Conservation (phyloP, 345 rosid species). For the Moringa oleifera region DNA sequence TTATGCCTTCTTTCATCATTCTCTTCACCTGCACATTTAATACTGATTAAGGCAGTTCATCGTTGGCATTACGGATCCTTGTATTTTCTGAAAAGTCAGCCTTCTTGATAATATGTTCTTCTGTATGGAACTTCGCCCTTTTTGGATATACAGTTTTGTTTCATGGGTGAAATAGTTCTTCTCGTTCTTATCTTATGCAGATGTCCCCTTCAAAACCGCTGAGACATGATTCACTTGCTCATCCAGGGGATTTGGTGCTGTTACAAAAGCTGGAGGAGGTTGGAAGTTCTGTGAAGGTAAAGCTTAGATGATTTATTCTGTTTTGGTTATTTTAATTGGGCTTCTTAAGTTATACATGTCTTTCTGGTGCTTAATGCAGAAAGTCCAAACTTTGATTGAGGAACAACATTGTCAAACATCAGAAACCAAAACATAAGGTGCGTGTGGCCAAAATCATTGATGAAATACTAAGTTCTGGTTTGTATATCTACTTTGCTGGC, state of each 20-base stretch:
- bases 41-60: too few species aligned
- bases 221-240: conserved; percentile 28
- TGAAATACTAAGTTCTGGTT: conserved; percentile 3
- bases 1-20: background rate
- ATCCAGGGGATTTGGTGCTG: conserved; percentile 35
- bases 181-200: conserved; percentile 24
- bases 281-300: conserved; percentile 59
- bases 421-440: conserved; percentile 32
- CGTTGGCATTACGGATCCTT: too few species aligned
- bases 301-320: background rate
- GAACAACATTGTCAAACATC: conserved; percentile 38
- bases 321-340: background rate
- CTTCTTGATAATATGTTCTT: background rate
- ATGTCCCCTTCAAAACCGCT: conserved; percentile 38
- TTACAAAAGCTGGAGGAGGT: conserved; percentile 63
- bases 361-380: conserved; percentile 34
- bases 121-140: background rate
- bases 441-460: conserved; percentile 3
- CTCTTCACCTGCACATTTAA: background rate
- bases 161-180: conserved; percentile 4
- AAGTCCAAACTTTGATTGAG: conserved; percentile 52
- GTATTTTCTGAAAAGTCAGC: too few species aligned
- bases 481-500: conserved; percentile 2
- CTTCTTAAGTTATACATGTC: conserved; percentile 1
- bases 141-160: too few species aligned